Conservation (phyloP, 768 basidiomycete genomes). For the Suillus luteus region DNA sequence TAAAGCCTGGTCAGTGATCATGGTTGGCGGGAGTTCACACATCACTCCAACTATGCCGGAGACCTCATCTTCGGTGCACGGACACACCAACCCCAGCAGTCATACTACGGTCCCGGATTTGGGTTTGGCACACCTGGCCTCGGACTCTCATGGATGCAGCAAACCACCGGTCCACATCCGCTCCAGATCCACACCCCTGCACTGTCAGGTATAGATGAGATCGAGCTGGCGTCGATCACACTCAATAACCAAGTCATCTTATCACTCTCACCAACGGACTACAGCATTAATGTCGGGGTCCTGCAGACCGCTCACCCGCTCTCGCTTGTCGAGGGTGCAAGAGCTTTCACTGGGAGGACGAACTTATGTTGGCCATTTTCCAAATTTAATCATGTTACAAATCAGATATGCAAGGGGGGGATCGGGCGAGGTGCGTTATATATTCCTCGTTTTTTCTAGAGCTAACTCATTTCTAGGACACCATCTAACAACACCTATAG, state of each 20-base stretch:
- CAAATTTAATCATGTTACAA: no score
- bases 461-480: no score
- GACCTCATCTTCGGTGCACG: slow-evolving; percentile 83
- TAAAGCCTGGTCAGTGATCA: slow-evolving; percentile 53
- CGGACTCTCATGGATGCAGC: slow-evolving; percentile 57
- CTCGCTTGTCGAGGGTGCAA: no score
- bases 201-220: slow-evolving; percentile 70
- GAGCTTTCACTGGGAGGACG: no score
- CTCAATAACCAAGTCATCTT: slow-evolving; percentile 69
- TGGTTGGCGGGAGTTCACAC: slow-evolving; percentile 70
- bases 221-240: slow-evolving; percentile 70
- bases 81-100: slow-evolving; percentile 55
- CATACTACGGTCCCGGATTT: slow-evolving; percentile 46
- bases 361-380: no score
- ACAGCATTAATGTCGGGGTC: slow-evolving; percentile 85
- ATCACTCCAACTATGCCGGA: slow-evolving; percentile 82
- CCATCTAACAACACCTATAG: no score
- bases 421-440: no score
- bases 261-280: slow-evolving; percentile 79
- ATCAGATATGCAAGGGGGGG: no score
- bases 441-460: no score
- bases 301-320: slow-evolving; percentile 96
- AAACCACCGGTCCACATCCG: slow-evolving; percentile 49
- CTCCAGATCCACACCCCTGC: slow-evolving; percentile 62
- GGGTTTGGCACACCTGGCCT: slow-evolving; percentile 48